These are phyloP conservation scores for Taphrina betulina DNA, from an alignment of 1,139 yeast species.

Conservation along the genomic window DNA sequence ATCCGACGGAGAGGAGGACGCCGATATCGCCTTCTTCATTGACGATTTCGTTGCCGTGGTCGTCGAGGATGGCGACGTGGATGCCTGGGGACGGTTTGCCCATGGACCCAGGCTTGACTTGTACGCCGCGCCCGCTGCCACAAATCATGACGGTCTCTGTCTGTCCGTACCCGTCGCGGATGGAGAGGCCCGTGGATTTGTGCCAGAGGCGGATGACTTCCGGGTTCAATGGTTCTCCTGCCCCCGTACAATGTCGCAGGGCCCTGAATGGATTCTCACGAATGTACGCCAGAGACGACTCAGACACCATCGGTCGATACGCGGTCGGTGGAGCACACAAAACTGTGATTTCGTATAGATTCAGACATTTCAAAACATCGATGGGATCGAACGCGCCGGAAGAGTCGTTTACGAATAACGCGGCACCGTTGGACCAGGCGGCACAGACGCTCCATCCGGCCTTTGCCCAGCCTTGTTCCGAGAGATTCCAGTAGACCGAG, in stretches of 20 bases:
- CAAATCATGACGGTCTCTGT: not conserved
- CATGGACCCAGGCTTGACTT: conserved; percentile 1
- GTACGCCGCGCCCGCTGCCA: not conserved
- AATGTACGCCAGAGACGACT: not conserved
- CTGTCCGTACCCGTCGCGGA: conserved; percentile 2
- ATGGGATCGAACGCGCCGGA: not conserved
- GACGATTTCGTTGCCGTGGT: not conserved
- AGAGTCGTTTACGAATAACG: not conserved
- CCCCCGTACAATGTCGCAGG: not conserved
- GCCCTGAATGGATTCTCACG: not conserved
- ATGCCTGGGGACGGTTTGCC: not conserved
- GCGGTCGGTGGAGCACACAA: conserved; percentile 3
- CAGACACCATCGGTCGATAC: not conserved
- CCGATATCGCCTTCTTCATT: not conserved
- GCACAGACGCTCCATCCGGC: not conserved
- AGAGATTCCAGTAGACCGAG: not conserved
- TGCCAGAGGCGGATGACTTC: not conserved
- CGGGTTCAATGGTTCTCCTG: conserved; percentile 1
- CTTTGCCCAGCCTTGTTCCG: conserved; percentile 5
- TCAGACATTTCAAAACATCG: not conserved
- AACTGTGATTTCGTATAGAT: not conserved
- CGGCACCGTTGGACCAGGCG: not conserved
- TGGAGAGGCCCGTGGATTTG: not conserved
- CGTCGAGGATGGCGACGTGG: not conserved
- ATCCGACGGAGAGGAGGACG: not conserved